A percentile compares a stretch with the other conserved stretches of the same genome.
Evolutionary conservation across 202 grass and related monocot genomes (phyloP).

Genomic region (Schoenoplectus tabernaemontani): DNA sequence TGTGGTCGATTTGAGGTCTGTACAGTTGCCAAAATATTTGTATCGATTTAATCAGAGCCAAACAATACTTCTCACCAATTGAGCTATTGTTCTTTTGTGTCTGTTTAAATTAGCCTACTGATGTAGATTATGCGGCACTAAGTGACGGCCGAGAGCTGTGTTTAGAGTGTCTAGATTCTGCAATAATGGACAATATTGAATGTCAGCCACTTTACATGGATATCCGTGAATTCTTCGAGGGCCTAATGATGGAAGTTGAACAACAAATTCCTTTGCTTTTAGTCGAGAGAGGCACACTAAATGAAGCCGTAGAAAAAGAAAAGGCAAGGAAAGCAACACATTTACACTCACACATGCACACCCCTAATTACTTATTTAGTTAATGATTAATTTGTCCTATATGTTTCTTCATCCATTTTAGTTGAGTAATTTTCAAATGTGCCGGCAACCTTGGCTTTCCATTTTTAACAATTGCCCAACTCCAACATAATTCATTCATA

Average conservation of each 20-base stretch:
- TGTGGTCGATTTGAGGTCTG: conserved; percentile 79
- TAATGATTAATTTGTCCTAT: neutral
- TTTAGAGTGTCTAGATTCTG: conserved; percentile 65
- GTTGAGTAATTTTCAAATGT: neutral
- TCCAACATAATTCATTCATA: neutral
- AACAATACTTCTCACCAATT: no score
- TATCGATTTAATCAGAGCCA: neutral
- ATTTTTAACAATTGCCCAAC: neutral
- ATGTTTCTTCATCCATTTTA: neutral
- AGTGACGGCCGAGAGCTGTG: conserved; percentile 82
- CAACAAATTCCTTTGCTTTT: conserved; percentile 85
- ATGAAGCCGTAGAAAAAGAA: conserved; percentile 81
- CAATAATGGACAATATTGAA: conserved; percentile 70
- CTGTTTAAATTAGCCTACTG: conserved; percentile 52
- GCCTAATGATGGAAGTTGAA: conserved; percentile 77
- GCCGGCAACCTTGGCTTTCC: neutral
- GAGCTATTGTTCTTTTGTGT: no score
- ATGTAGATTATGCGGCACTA: conserved; percentile 50
- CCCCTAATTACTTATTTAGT: neutral
- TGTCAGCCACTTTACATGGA: conserved; percentile 87
- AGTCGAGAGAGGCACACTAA: conserved; percentile 81
- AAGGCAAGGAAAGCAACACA: conserved; percentile 32
- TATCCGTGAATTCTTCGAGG: conserved; percentile 82
- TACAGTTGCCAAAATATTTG: neutral
- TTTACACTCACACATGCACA: no score